Percentiles rank a stretch among this genome's conserved stretches.
Evolutionary conservation across 164 flowering plant genomes (phyloP).

Genomic region (Sextonia rubra): DNA sequence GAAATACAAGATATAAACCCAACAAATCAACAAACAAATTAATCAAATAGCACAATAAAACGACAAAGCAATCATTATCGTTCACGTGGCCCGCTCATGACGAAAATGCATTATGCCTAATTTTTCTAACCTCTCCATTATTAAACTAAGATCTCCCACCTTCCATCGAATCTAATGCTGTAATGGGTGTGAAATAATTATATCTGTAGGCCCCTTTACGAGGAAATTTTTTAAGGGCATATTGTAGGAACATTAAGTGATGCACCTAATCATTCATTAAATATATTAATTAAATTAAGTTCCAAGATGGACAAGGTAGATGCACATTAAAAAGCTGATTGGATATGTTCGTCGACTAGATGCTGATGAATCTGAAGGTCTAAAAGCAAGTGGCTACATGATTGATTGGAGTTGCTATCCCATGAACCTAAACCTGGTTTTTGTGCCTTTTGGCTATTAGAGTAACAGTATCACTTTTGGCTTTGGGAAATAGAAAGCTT

Average conservation of each 20-base stretch:
- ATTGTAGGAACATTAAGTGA: conserved; percentile 1
- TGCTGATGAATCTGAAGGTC: conserved; percentile 1
- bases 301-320: conserved; percentile 21
- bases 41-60: neutral
- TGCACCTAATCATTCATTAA: conserved; percentile 1
- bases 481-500: neutral
- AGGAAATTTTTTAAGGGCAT: neutral
- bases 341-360: conserved; percentile 13
- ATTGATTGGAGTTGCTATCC: conserved; percentile 10
- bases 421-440: conserved; percentile 6
- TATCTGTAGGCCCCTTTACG: conserved; percentile 12
- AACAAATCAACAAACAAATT: too few relatives aligned
- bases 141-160: conserved; percentile 13
- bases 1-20: too few relatives aligned
- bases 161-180: conserved; percentile 27
- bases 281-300: conserved; percentile 12
- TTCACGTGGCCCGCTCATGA: conserved; percentile 24
- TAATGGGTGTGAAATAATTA: conserved; percentile 14
- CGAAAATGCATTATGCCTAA: conserved; percentile 14
- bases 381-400: conserved; percentile 1
- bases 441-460: too few relatives aligned
- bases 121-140: conserved; percentile 17
- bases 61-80: conserved; percentile 10
- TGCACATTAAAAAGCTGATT: conserved; percentile 6
- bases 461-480: neutral